Evolutionary conservation across 2,329 filamentous ascomycete genomes (phyloP), one percentile per base, ranked within the genome.

Genomic region (Talaromyces piceae): DNA sequence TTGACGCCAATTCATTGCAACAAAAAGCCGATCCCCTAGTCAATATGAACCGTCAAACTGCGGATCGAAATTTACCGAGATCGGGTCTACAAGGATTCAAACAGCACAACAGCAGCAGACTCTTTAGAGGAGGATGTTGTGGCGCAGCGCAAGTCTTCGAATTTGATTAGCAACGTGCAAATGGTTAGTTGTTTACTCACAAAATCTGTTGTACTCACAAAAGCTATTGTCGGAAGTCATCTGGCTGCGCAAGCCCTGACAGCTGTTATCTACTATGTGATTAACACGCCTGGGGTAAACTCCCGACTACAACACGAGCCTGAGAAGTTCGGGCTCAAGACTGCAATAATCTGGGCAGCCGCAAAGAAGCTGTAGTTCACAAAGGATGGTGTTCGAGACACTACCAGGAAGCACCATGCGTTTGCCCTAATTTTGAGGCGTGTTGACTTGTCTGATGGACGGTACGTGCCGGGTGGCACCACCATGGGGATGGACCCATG

Each of bases 201-300:
- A 2, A 65, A 65, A n/a, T n/a, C n/a, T n/a, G n/a, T n/a, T n/a
- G n/a, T n/a, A 8, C 51, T 57, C 23, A 59, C 61, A 2, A 65
- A 65, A 41, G 58, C 64, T 5, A 46, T 59, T 5, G 65, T 63
- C 3, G 63, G 64, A 4, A 65, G 63, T 13, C 67, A 71, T 33
- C 67, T 67, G 1, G 69, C 66, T 0, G 67, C 65, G 1, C 62
- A 64, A 20, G 61, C 58, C 1, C 54, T 71, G 12, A 59, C 60
- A n/a, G 57, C 61, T 1, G 56, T 66, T 2, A 53, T 70, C 5
- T 68, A 66, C 54, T 58, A 65, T 31, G 48, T 69, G 3, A 51
- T 63, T 6, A 59, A 59, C n/a, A 47, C 64, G 45, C 58, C 63
- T 1, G n/a, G 49, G 0, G 54, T 58, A 3, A 41, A 64, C 27